These are phyloP conservation scores for Acacia concinna DNA, from an alignment of 331 rosid species.

Conservation along the genomic window DNA sequence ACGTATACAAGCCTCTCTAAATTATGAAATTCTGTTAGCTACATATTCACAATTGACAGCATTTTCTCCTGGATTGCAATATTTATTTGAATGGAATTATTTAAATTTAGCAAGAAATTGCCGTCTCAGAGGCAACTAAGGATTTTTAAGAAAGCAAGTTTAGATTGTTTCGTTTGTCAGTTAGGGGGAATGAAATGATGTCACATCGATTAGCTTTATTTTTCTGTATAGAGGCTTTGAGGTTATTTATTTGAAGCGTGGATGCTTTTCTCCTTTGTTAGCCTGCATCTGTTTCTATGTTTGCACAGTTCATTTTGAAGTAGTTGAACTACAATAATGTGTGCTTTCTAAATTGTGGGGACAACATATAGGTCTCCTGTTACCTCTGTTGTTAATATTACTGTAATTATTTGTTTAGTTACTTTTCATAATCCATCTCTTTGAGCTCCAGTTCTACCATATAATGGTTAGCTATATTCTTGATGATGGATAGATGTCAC, in stretches of 20 bases:
- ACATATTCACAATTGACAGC: neutral
- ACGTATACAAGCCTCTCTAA: neutral
- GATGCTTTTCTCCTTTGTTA: neutral
- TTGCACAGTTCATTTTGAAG: neutral
- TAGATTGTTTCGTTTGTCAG: neutral
- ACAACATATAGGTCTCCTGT: neutral
- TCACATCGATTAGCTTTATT: neutral
- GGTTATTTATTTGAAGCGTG: neutral
- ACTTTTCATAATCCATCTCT: neutral
- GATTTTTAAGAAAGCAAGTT: neutral
- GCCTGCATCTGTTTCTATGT: neutral
- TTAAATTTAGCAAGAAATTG: conserved; percentile 15
- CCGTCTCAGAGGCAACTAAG: neutral
- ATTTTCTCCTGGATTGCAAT: neutral
- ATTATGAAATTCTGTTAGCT: neutral
- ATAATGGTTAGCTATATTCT: neutral
- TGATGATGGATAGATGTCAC: neutral
- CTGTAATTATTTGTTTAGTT: conserved; percentile 2
- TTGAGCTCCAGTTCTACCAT: neutral
- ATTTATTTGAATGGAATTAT: neutral
- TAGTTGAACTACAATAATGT: neutral
- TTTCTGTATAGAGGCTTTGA: neutral
- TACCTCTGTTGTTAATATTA: neutral
- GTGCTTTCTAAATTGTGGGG: neutral
- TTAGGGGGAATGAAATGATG: neutral